Conservation (phyloP, 192 early-diverging fungal genomes). For the Mortierella claussenii region DNA sequence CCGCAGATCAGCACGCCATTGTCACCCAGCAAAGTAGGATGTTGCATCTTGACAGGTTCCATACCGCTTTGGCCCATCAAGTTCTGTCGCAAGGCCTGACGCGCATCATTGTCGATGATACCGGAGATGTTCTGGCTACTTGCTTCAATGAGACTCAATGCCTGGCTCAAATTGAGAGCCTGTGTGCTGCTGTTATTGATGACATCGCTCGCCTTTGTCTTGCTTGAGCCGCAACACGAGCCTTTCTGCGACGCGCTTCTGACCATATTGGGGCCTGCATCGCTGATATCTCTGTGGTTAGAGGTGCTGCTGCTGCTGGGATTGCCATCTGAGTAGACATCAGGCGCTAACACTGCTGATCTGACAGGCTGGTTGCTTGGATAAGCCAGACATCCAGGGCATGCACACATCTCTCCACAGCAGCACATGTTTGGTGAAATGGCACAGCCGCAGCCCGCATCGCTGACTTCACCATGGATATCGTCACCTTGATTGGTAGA, state of each 20-base stretch:
- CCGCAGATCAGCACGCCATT: slow-evolving; percentile 43
- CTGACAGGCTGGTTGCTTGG: slow-evolving; percentile 28
- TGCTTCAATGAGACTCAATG: slow-evolving; percentile 35
- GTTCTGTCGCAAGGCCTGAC: slow-evolving; percentile 18
- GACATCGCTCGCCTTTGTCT: not conserved
- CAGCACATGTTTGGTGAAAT: slow-evolving; percentile 50
- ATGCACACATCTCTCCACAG: slow-evolving; percentile 46
- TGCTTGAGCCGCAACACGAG: slow-evolving; percentile 19
- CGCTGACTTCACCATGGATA: not conserved
- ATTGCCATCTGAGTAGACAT: not conserved
- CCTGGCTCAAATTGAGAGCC: slow-evolving; percentile 19
- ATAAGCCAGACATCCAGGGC: slow-evolving; percentile 47
- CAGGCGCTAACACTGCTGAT: not conserved
- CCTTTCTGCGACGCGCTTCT: no score
- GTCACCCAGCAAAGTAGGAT: slow-evolving; percentile 35
- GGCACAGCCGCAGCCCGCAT: slow-evolving; percentile 32
- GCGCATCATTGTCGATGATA: slow-evolving; percentile 8
- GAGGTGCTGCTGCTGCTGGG: not conserved
- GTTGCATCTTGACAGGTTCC: slow-evolving; percentile 47
- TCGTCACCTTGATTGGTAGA: not conserved
- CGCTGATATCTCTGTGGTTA: not conserved
- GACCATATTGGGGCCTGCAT: no score
- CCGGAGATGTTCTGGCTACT: slow-evolving; percentile 15
- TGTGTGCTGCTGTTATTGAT: not conserved
- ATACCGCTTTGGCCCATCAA: slow-evolving; percentile 11